phyloP scores from a whole-genome alignment of 305 asterid species.

The Caryopteris hybrid region DNA sequence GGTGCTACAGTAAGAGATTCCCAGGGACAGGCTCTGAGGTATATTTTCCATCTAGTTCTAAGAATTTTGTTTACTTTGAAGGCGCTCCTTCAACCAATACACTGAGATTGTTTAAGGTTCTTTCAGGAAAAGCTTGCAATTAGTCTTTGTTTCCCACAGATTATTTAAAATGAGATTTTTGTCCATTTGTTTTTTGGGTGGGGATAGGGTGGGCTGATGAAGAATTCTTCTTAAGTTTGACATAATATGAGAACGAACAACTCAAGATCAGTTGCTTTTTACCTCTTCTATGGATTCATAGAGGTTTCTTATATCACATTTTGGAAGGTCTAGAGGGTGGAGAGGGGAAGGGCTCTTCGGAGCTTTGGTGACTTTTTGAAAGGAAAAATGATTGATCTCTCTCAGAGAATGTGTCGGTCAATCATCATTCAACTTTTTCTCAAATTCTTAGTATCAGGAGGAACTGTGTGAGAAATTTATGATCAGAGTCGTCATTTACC shows the following conservation, averaged over 20 bases:
- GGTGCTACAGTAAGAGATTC: slow-evolving; percentile 82
- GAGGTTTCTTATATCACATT: not conserved
- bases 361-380: not conserved
- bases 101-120: not conserved
- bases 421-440: slow-evolving; percentile 8
- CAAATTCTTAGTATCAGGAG: slow-evolving; percentile 3
- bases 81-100: not conserved
- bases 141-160: not conserved
- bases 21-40: slow-evolving; percentile 95
- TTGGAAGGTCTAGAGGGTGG: not conserved
- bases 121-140: not conserved
- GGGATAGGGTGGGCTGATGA: not conserved
- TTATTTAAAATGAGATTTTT: not conserved
- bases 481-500: not conserved
- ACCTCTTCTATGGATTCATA: not conserved
- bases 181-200: not conserved
- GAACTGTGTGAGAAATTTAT: not conserved
- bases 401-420: not conserved
- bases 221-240: slow-evolving; percentile 1
- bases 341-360: not conserved
- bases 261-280: not conserved
- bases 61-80: not conserved
- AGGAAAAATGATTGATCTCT: not conserved
- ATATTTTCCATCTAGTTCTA: slow-evolving; percentile 13
- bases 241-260: not conserved